A percentile compares a stretch with the other conserved stretches of the same genome.
Conservation (phyloP, 1,139 yeast species). For the Tardiomyces depauwii region DNA sequence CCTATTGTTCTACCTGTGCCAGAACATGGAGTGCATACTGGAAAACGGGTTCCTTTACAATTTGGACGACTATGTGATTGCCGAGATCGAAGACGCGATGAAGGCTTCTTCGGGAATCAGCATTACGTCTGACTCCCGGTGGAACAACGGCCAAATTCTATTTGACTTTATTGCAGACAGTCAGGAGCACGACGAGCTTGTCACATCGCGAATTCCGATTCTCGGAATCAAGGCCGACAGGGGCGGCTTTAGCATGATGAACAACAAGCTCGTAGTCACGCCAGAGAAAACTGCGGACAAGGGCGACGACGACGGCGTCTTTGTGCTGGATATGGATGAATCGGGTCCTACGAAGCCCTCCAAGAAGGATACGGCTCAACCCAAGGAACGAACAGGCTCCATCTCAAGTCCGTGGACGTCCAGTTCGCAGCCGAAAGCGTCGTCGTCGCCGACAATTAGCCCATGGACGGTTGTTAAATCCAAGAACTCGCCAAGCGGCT, state of each 20-base stretch:
- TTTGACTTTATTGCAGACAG: not conserved
- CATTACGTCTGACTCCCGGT: not conserved
- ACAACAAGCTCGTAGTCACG: not conserved
- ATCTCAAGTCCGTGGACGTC: no score
- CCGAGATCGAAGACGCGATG: conserved; percentile 21
- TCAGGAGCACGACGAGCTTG: conserved; percentile 10
- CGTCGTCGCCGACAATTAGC: not conserved
- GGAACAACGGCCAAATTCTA: not conserved
- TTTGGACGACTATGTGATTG: conserved; percentile 23
- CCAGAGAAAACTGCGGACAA: not conserved
- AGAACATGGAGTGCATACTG: conserved; percentile 53
- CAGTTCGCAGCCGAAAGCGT: not conserved
- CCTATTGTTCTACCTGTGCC: conserved; percentile 58
- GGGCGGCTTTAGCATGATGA: not conserved
- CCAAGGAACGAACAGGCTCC: no score
- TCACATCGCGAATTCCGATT: conserved; percentile 9
- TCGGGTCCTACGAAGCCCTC: not conserved
- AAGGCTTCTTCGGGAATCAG: conserved; percentile 3
- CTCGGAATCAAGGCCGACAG: conserved; percentile 7
- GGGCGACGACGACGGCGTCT: not conserved
- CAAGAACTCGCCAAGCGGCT: not conserved
- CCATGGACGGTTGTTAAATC: not conserved
- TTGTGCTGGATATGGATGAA: not conserved
- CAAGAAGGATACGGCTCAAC: not conserved
- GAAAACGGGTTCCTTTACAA: conserved; percentile 33